These are phyloP conservation scores for Lactarius psammicola DNA, from an alignment of 768 basidiomycete species.

Conservation along the genomic window DNA sequence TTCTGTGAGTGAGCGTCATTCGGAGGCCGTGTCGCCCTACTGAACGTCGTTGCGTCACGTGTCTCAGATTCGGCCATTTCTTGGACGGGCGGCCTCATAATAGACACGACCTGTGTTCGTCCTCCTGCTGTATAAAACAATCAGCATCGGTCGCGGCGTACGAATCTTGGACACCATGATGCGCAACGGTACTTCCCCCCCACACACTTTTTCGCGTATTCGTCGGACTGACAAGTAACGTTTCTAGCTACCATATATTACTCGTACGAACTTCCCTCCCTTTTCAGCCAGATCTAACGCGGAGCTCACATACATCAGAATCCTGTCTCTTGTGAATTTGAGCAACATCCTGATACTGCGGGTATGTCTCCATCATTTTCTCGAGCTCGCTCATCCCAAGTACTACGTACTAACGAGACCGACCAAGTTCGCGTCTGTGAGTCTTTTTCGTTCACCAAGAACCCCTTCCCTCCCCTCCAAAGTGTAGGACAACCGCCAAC, in stretches of 20 bases:
- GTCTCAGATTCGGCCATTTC: background rate
- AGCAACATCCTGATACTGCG: conserved; percentile 2
- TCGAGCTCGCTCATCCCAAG: background rate
- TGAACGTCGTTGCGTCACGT: background rate
- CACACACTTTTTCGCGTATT: background rate
- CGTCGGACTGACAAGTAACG: background rate
- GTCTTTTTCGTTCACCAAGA: background rate
- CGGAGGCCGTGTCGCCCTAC: background rate
- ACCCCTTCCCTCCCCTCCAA: background rate
- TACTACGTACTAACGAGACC: background rate
- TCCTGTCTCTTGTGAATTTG: background rate
- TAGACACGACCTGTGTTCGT: background rate
- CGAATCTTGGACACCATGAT: background rate
- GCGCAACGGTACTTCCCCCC: background rate
- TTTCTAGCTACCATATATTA: conserved; percentile 4
- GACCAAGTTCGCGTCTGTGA: conserved; percentile 7
- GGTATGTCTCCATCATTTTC: background rate
- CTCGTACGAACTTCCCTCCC: background rate
- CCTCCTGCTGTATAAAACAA: background rate
- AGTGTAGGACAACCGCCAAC: background rate
- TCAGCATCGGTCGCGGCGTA: background rate
- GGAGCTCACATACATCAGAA: background rate
- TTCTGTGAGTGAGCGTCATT: conserved; percentile 3
- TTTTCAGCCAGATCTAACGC: background rate
- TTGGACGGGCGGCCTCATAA: background rate